These are phyloP conservation scores for Trichoderma breve DNA, from an alignment of 2,329 filamentous ascomycete species.

Conservation along the genomic window DNA sequence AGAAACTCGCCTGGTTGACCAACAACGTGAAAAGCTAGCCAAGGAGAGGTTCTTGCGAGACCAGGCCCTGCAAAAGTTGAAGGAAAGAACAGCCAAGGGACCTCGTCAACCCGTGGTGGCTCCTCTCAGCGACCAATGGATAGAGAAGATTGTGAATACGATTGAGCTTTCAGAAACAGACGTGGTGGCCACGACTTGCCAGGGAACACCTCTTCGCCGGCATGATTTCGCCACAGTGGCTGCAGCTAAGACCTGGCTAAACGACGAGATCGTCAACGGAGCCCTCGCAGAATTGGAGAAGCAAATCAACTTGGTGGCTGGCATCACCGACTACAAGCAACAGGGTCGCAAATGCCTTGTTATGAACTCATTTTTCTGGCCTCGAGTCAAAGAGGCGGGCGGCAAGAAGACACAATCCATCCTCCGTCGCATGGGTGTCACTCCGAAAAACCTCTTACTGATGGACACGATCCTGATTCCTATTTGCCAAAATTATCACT, in stretches of 20 bases:
- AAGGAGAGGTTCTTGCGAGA: neutral
- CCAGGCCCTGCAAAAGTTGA: conserved; percentile 21
- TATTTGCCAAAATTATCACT: conserved; percentile 63
- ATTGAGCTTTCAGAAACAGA: neutral
- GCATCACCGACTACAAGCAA: conserved; percentile 47
- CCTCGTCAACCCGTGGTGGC: conserved; percentile 27
- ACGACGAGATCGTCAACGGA: conserved; percentile 73
- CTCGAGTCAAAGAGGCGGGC: conserved; percentile 49
- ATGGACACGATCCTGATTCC: conserved; percentile 69
- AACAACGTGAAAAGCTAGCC: neutral
- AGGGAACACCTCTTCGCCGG: conserved; percentile 48
- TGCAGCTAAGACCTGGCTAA: conserved; percentile 62
- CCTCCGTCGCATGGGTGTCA: conserved; percentile 56
- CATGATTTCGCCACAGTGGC: conserved; percentile 66
- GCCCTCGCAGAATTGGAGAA: conserved; percentile 60
- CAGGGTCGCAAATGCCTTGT: conserved; percentile 58
- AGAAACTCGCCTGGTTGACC: conserved; percentile 11
- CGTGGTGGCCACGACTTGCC: conserved; percentile 46
- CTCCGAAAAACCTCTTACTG: conserved; percentile 60
- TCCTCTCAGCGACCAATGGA: conserved; percentile 32
- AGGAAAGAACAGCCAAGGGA: conserved; percentile 22
- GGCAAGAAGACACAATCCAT: conserved; percentile 51
- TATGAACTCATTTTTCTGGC: conserved; percentile 66
- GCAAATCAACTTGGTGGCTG: conserved; percentile 56
- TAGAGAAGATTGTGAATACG: neutral